phyloP scores from a whole-genome alignment of 306 rosid species.

The Ziziphus jujuba region DNA sequence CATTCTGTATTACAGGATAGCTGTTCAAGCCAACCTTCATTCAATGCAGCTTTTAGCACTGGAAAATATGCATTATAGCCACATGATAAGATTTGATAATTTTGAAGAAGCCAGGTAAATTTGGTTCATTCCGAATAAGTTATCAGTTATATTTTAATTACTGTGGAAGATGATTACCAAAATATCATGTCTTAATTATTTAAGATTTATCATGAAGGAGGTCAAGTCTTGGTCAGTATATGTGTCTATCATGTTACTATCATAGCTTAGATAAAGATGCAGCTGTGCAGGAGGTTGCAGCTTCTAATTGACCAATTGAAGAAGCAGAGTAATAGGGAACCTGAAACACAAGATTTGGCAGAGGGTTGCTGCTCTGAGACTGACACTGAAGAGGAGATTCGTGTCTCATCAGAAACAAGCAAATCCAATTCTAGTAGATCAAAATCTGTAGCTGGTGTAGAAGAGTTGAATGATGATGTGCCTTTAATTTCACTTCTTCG shows the following conservation, averaged over 20 bases:
- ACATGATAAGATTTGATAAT: conserved; percentile 81
- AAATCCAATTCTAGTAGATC: conserved; percentile 33
- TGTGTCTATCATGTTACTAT: neutral
- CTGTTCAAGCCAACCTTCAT: conserved; percentile 68
- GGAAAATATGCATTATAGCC: conserved; percentile 90
- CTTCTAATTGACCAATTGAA: conserved; percentile 59
- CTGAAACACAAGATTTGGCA: conserved; percentile 33
- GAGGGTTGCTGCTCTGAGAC: conserved; percentile 82
- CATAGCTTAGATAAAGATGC: conserved; percentile 9
- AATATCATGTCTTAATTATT: neutral
- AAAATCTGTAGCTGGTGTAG: conserved; percentile 32
- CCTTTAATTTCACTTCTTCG: conserved; percentile 49
- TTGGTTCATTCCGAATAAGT: conserved; percentile 5
- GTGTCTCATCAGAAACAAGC: conserved; percentile 37
- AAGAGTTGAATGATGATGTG: conserved; percentile 51
- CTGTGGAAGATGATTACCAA: neutral
- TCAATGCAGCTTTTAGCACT: conserved; percentile 71
- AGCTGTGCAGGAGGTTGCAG: conserved; percentile 69
- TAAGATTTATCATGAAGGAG: neutral
- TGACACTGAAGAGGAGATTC: conserved; percentile 59
- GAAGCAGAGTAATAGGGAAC: conserved; percentile 35
- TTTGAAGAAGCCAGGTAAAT: conserved; percentile 78
- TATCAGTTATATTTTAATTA: neutral
- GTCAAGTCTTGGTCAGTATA: neutral
- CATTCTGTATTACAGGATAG: conserved; percentile 60